Evolutionary conservation across 441 rosid species (phyloP).

Genomic region (Erodium texanum): DNA sequence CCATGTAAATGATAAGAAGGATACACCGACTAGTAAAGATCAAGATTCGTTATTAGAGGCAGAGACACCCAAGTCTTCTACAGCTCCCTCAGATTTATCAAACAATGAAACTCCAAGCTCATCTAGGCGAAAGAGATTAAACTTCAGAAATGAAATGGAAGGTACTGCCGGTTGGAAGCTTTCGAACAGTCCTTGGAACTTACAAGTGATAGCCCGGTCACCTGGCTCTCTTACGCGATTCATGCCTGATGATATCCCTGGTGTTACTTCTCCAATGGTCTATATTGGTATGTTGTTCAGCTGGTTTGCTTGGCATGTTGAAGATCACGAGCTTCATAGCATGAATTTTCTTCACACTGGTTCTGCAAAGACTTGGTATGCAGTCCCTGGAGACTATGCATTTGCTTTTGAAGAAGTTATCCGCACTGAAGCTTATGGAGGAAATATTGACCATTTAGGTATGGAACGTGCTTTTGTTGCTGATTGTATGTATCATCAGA

Average conservation of each 20-base stretch:
- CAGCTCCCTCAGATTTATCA: conserved; percentile 25
- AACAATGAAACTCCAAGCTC: conserved; percentile 31
- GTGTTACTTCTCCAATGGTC: conserved; percentile 97
- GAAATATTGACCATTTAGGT: conserved; percentile 76
- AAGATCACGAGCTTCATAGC: conserved; percentile 99
- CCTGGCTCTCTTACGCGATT: conserved; percentile 96
- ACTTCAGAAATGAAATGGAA: conserved; percentile 49
- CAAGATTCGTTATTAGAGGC: conserved; percentile 20
- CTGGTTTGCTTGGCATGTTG: conserved; percentile 99
- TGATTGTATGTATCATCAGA: background rate
- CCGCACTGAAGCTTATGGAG: conserved; percentile 71
- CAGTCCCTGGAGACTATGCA: conserved; percentile 90
- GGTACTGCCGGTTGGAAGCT: conserved; percentile 99
- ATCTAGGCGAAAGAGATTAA: conserved; percentile 35
- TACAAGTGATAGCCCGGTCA: conserved; percentile 87
- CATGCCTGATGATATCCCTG: conserved; percentile 99
- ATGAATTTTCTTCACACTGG: conserved; percentile 98
- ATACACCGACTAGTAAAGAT: conserved; percentile 22
- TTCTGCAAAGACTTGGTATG: conserved; percentile 93
- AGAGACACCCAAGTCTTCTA: conserved; percentile 20
- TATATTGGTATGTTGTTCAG: conserved; percentile 97
- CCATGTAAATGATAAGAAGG: conserved; percentile 22
- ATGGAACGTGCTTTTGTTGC: conserved; percentile 16
- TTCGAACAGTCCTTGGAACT: conserved; percentile 96
- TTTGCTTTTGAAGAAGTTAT: conserved; percentile 86